Base-by-base conservation (phyloP, 805 yeast species). In the Yarrowia yakushimensis region DNA sequence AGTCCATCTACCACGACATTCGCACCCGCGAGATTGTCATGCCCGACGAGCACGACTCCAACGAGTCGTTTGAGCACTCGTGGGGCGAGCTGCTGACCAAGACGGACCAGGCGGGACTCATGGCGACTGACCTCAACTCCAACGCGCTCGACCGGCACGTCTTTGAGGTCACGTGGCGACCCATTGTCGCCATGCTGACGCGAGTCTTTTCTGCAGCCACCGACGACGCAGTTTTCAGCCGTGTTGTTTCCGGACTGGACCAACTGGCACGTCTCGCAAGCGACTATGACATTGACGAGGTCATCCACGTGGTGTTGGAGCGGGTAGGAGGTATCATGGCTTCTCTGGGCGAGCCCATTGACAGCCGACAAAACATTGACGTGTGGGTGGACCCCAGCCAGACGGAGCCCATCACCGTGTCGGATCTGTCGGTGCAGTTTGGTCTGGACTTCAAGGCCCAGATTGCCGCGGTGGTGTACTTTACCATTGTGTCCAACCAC, bases 1-100 rank as follows among this genome's bases (percentile, higher is more conserved):
- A 86, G 64, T 87, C 82, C 66, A 90, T 93, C 25, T 94, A 88
- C 73, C 76, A 81, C 25, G 87, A 96, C 1, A 92, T 94, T 62
- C 81, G 84, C 65, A 89, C 86, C 63, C 82, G 87, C 60, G 99
- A 94, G 73, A 94, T 94, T 66, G 90, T 94, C 54, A 89, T 96
- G 92, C 98, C 99, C 0, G 98, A 94, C 69, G 99, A 94, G 70
- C 97, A 93, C 68, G 96, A 90, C 71, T 89, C 91, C 11, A 88
- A 90, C 20, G 90, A 88, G 71, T 87, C 96, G 85, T 93, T 92
- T 73, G 97, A 92, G 70, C 93, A 88, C 69, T 78, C 83, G 17
- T 77, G 80, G 80, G 71, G 71, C 31, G 73, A 69, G 42, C 66
- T 72, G 52, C 69, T 75, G 36, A 66, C 68, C 41, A 69, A 71